phyloP scores from a whole-genome alignment of 2,329 filamentous ascomycete species.

The Kalaharituber pfeilii region DNA sequence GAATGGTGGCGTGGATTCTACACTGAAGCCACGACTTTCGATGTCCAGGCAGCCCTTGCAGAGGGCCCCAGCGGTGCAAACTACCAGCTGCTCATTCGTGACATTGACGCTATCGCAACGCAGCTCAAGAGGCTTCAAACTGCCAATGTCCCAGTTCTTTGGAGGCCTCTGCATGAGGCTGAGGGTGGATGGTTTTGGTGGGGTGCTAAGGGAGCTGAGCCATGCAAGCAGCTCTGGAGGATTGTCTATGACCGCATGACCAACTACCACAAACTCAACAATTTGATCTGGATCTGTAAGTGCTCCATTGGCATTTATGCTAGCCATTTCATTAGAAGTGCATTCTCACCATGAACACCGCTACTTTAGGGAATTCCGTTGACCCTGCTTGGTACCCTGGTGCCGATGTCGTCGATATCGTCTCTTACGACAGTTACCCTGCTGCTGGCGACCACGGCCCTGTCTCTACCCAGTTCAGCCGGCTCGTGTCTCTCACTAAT shows the following conservation, averaged over 20 bases:
- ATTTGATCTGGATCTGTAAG: constrained; percentile 31
- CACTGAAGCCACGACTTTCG: constrained; percentile 34
- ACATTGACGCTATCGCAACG: constrained; percentile 34
- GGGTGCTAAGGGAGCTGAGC: constrained; percentile 33
- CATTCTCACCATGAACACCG: too few species aligned
- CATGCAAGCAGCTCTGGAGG: constrained; percentile 31
- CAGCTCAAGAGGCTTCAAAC: constrained; percentile 31
- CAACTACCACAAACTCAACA: constrained; percentile 31
- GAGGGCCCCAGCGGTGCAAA: constrained; percentile 31
- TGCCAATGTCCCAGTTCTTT: constrained; percentile 33
- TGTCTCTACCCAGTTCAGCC: constrained; percentile 31
- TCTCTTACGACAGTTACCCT: constrained; percentile 32
- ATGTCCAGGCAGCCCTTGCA: constrained; percentile 30
- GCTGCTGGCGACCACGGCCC: constrained; percentile 28
- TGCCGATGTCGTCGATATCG: constrained; percentile 31
- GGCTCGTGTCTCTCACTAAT: constrained; percentile 29
- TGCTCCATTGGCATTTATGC: neutral
- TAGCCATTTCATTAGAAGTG: neutral
- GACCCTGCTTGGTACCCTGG: constrained; percentile 34
- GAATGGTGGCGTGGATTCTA: constrained; percentile 37
- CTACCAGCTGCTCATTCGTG: constrained; percentile 33
- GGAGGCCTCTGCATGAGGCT: constrained; percentile 35
- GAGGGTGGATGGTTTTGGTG: constrained; percentile 39
- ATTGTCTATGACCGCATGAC: constrained; percentile 33
- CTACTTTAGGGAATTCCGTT: constrained; percentile 33